phyloP scores from a whole-genome alignment of 768 basidiomycete genomes.

The Leccinum barrowsii region DNA sequence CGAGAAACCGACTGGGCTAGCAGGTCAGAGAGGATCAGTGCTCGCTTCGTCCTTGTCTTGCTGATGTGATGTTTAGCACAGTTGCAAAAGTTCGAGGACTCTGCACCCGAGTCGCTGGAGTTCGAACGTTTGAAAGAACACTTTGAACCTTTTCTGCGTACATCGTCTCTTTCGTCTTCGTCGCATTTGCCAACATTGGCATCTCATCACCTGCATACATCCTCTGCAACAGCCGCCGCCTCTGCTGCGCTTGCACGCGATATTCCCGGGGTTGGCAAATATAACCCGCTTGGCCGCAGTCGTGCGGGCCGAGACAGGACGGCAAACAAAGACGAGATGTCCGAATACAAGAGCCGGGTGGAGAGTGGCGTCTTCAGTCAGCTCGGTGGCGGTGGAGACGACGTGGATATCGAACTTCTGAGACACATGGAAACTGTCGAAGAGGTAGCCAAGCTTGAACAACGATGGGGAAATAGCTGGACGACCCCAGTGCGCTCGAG shows the following conservation, averaged over 20 bases:
- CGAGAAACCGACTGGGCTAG: slow-evolving; percentile 94
- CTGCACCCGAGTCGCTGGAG: slow-evolving; percentile 78
- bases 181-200: slow-evolving; percentile 46
- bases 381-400: slow-evolving; percentile 56
- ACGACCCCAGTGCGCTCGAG: slow-evolving; percentile 55
- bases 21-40: slow-evolving; percentile 53
- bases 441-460: slow-evolving; percentile 68
- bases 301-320: slow-evolving; percentile 57
- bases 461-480: slow-evolving; percentile 84
- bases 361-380: slow-evolving; percentile 56
- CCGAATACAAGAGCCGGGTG: slow-evolving; percentile 70
- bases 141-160: slow-evolving; percentile 91
- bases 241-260: slow-evolving; percentile 87
- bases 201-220: slow-evolving; percentile 72
- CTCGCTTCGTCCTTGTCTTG: not conserved
- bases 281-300: slow-evolving; percentile 55
- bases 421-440: slow-evolving; percentile 55
- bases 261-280: slow-evolving; percentile 77
- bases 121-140: slow-evolving; percentile 96
- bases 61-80: slow-evolving; percentile 54
- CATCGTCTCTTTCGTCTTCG: slow-evolving; percentile 72
- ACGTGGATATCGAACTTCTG: slow-evolving; percentile 70
- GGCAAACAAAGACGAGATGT: slow-evolving; percentile 71
- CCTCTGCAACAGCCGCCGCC: slow-evolving; percentile 85
- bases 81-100: slow-evolving; percentile 86